Evolutionary conservation across 2,329 filamentous ascomycete genomes (phyloP).

Genomic region (Paracoccidioides lutzii): DNA sequence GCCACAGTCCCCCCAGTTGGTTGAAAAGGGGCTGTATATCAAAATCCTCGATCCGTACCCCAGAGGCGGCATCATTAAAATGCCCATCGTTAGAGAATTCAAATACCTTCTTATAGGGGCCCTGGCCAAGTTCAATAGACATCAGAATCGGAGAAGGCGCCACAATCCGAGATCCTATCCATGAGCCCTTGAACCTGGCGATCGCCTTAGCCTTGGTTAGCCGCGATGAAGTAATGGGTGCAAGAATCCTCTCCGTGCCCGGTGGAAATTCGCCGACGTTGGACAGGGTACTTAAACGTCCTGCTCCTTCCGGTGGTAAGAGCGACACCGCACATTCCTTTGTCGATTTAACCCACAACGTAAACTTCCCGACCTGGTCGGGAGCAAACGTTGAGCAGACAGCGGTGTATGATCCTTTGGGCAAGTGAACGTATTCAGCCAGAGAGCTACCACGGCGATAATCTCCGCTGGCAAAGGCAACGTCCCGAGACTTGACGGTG

Average conservation of each 20-base stretch:
- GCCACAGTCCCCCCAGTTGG: slow-evolving; percentile 51
- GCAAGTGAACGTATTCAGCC: slow-evolving; percentile 48
- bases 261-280: slow-evolving; percentile 38
- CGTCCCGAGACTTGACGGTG: slow-evolving; percentile 56
- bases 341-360: slow-evolving; percentile 58
- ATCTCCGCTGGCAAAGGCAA: slow-evolving; percentile 73
- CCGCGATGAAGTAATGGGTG: slow-evolving; percentile 37
- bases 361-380: slow-evolving; percentile 61
- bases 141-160: slow-evolving; percentile 48
- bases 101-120: slow-evolving; percentile 52
- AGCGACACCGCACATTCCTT: slow-evolving; percentile 40
- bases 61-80: slow-evolving; percentile 55
- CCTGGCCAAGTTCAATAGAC: slow-evolving; percentile 59
- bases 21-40: slow-evolving; percentile 56
- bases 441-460: slow-evolving; percentile 71
- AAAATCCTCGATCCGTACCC: slow-evolving; percentile 58
- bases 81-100: slow-evolving; percentile 59
- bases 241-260: slow-evolving; percentile 41
- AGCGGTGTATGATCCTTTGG: slow-evolving; percentile 67
- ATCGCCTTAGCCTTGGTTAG: slow-evolving; percentile 52
- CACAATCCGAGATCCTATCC: slow-evolving; percentile 26
- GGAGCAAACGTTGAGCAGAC: slow-evolving; percentile 85
- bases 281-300: slow-evolving; percentile 47
- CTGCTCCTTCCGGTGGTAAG: slow-evolving; percentile 62
- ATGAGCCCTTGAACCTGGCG: slow-evolving; percentile 35